Conservation (phyloP, 2,329 filamentous ascomycete genomes). For the Ceratocystis destructans region DNA sequence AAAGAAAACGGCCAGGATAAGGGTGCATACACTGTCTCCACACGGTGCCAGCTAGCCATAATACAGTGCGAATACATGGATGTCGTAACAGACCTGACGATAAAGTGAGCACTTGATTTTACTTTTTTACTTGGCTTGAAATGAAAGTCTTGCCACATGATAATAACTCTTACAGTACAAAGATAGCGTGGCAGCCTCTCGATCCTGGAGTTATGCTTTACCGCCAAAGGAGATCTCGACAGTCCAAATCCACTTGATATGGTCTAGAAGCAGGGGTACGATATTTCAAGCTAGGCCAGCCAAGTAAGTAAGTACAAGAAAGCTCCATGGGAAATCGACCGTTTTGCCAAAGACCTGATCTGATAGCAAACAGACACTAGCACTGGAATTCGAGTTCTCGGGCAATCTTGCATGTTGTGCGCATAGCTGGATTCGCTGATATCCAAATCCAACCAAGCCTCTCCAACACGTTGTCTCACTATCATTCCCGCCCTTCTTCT, state of each 20-base stretch:
- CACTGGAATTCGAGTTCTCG: neutral
- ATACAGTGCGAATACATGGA: neutral
- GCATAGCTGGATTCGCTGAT: neutral
- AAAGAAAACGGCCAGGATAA: too few species aligned
- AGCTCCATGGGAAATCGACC: too few species aligned
- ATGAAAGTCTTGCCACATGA: conserved; percentile 1
- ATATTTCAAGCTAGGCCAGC: too few species aligned
- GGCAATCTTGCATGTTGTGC: neutral
- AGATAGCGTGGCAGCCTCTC: neutral
- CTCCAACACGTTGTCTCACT: neutral
- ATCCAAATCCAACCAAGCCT: neutral
- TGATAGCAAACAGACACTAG: too few species aligned
- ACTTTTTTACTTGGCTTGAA: neutral
- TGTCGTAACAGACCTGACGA: neutral
- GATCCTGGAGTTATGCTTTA: too few species aligned
- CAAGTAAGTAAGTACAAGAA: too few species aligned
- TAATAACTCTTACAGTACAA: neutral
- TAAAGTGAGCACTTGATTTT: too few species aligned
- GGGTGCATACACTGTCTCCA: neutral
- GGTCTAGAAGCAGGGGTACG: too few species aligned
- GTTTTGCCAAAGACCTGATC: too few species aligned
- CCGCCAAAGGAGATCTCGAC: too few species aligned
- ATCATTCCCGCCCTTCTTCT: neutral
- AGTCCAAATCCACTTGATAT: too few species aligned
- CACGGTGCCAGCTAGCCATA: neutral